phyloP scores from a whole-genome alignment of 768 basidiomycete genomes.

The Cubamyces lactineus region DNA sequence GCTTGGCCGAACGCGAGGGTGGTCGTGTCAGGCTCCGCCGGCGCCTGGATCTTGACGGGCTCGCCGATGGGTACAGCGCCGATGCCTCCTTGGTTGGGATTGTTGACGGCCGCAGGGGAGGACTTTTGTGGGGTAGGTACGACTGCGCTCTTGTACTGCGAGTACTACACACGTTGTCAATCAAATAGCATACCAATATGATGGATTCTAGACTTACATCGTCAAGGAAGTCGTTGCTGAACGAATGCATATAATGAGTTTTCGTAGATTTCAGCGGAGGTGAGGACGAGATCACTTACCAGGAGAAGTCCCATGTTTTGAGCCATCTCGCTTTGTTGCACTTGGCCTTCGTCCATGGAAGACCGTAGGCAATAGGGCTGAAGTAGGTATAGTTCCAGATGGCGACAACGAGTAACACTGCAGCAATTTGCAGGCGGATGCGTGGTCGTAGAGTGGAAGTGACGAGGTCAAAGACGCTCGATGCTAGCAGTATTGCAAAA shows the following conservation, averaged over 20 bases:
- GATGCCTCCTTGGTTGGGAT: conserved; percentile 41
- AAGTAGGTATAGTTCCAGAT: conserved; percentile 80
- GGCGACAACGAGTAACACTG: conserved; percentile 69
- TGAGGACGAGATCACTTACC: conserved; percentile 41
- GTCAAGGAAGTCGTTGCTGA: conserved; percentile 71
- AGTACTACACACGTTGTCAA: conserved; percentile 48
- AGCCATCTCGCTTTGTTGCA: conserved; percentile 83
- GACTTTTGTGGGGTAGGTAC: conserved; percentile 46
- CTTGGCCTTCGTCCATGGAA: conserved; percentile 80
- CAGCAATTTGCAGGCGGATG: conserved; percentile 80
- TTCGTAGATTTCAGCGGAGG: background rate
- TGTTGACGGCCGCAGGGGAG: conserved; percentile 51
- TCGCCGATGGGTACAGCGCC: conserved; percentile 19
- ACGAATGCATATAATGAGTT: background rate
- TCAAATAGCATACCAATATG: conserved; percentile 2
- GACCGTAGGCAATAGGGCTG: conserved; percentile 84
- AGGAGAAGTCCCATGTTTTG: conserved; percentile 96
- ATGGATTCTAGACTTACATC: conserved; percentile 50
- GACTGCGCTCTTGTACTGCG: conserved; percentile 49
- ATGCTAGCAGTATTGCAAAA: conserved; percentile 81
- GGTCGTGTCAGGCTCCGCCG: conserved; percentile 36
- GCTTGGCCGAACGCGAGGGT: conserved; percentile 52
- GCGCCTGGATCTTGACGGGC: conserved; percentile 8
- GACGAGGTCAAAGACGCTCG: conserved; percentile 80
- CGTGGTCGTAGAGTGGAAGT: conserved; percentile 79